Conservation (phyloP, 495 filamentous ascomycete species). For the Penicillium atrosanguineum region DNA sequence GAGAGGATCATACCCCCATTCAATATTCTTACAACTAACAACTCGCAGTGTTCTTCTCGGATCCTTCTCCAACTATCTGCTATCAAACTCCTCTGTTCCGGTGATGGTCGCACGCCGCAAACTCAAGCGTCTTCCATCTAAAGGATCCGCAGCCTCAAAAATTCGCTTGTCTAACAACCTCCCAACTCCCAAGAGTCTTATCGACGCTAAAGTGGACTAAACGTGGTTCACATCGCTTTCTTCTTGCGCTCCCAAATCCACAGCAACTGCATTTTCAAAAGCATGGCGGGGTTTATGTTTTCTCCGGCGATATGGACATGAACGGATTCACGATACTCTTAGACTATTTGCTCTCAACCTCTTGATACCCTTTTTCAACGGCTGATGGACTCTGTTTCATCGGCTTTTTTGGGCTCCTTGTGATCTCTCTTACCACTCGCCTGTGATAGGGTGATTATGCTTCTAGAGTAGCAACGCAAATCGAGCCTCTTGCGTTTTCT, state of each 20-base stretch:
- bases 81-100: constrained; percentile 93
- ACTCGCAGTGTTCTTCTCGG: constrained; percentile 75
- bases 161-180: constrained; percentile 72
- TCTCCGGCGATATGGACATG: constrained; percentile 1
- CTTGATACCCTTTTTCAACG: constrained; percentile 8
- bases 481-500: not conserved
- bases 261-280: constrained; percentile 5
- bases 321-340: constrained; percentile 1
- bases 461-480: not conserved
- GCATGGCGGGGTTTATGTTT: not conserved
- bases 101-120: constrained; percentile 89
- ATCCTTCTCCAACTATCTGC: constrained; percentile 94
- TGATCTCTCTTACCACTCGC: not conserved
- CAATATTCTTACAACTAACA: constrained; percentile 7
- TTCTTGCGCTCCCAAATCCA: not conserved
- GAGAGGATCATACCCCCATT: not conserved
- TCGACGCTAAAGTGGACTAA: constrained; percentile 64
- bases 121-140: constrained; percentile 64
- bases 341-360: not conserved
- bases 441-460: not conserved
- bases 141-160: constrained; percentile 53
- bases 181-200: constrained; percentile 59
- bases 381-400: not conserved
- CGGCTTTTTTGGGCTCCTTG: not conserved
- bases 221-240: not conserved